These are phyloP conservation scores for Ustilago xerochloae DNA, from an alignment of 1,284 basidiomycete species.

Conservation along the genomic window DNA sequence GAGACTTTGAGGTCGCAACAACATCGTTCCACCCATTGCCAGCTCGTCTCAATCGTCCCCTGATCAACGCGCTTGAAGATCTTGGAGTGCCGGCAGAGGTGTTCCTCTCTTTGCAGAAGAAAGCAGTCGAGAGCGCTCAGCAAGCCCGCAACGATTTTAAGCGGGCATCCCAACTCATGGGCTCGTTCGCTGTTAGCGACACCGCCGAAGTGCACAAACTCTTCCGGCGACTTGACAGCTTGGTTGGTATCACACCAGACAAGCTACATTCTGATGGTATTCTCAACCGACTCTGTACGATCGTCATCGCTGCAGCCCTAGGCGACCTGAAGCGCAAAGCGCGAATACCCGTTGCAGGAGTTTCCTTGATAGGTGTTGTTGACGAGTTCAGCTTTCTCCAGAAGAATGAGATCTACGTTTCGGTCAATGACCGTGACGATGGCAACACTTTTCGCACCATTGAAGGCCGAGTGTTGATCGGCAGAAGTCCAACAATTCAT, in stretches of 20 bases:
- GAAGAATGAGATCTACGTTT: constrained; percentile 42
- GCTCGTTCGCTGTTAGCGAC: constrained; percentile 24
- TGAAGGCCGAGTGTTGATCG: constrained; percentile 43
- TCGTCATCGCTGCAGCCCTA: constrained; percentile 29
- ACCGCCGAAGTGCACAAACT: constrained; percentile 25
- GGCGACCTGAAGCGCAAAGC: constrained; percentile 43
- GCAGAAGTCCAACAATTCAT: constrained; percentile 45
- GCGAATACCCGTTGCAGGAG: constrained; percentile 21
- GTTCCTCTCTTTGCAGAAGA: constrained; percentile 22
- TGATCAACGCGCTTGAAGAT: constrained; percentile 43
- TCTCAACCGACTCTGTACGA: constrained; percentile 25
- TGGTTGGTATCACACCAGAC: constrained; percentile 16
- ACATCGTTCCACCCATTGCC: constrained; percentile 27
- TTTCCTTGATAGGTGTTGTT: constrained; percentile 33
- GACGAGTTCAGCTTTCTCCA: constrained; percentile 40
- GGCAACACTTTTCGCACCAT: constrained; percentile 17
- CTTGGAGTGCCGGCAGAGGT: constrained; percentile 11
- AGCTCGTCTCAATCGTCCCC: constrained; percentile 30
- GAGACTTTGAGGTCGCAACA: constrained; percentile 29
- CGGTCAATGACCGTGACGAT: constrained; percentile 14
- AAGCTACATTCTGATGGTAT: constrained; percentile 16
- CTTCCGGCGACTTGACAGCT: constrained; percentile 13
- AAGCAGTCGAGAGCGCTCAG: constrained; percentile 25
- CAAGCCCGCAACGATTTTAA: constrained; percentile 13
- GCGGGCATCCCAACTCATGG: constrained; percentile 24